Base-by-base conservation (phyloP, 805 yeast genomes). In the Pichia insulana region DNA sequence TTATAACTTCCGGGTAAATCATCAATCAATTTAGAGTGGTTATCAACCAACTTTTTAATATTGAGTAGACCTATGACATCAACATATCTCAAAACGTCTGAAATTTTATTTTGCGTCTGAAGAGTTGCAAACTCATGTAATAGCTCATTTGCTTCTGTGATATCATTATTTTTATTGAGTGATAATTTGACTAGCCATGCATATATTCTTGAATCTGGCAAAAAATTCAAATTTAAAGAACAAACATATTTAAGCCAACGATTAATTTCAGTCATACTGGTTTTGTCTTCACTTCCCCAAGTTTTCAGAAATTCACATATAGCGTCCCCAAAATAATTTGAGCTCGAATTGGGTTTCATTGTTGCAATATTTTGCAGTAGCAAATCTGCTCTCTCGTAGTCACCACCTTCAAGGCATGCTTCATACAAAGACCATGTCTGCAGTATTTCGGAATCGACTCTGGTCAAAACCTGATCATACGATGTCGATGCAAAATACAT, bases 381-480 rank as follows among this genome's bases (percentile, higher is more conserved):
- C 19, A 79, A 64, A 49, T 76, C 78, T 0, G 95, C 95, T 54
- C 96, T 69, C 18, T 70, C 73, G 50, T 71, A 74, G 55, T 83
- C 82, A 41, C 71, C 71, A 28, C 83, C 73, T 35, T 77, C 74
- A 27, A 87, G 55, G 50, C 89, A 80, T 0, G 92, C 90, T 52
- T 87, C 95, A 33, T 86, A 67, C 30, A 87, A 62, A 3, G 89
- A 74, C 78, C 89, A 87, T 7, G 57, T 48, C 42, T 58, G 60
- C 26, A 53, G 37, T 15, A 51, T 46, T 8, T 50, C 48, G 2
- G 54, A 45, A 9, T 55, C 54, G 15, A 53, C 49, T 12, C 59
- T 53, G 4, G 62, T 57, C 30, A 57, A 42, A 34, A 58, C 53
- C 11, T 52, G 50, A 44, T 59, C 64, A n/a, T 46, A 39, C 4